Conservation (phyloP, 441 rosid species). For the Populus tomentosa region DNA sequence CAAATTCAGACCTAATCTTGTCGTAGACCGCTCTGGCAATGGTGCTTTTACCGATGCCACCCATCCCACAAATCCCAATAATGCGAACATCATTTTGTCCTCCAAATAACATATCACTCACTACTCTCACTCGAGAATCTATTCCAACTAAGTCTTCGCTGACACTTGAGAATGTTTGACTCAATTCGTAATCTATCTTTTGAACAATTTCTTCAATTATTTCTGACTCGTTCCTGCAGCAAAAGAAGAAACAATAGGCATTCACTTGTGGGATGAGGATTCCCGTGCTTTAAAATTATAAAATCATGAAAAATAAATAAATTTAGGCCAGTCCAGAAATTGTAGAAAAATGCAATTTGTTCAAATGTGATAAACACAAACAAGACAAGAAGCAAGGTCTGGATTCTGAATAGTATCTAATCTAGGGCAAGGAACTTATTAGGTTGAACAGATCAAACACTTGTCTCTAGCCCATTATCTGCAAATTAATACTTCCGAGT, state of each 20-base stretch:
- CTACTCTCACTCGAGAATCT: background rate
- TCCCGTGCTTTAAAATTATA: too few relatives aligned
- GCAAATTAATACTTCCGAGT: too few relatives aligned
- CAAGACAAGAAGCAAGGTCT: too few relatives aligned
- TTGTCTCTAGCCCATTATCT: too few relatives aligned
- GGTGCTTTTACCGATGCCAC: slow-evolving; percentile 14
- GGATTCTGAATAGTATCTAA: too few relatives aligned
- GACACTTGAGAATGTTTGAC: background rate
- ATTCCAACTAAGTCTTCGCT: slow-evolving; percentile 12
- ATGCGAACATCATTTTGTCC: slow-evolving; percentile 5
- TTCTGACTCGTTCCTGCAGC: slow-evolving; percentile 9
- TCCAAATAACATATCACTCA: slow-evolving; percentile 2
- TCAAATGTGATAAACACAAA: background rate
- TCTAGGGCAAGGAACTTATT: too few relatives aligned
- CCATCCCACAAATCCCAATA: slow-evolving; percentile 17
- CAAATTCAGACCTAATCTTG: background rate
- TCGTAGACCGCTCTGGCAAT: slow-evolving; percentile 4
- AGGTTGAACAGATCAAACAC: too few relatives aligned
- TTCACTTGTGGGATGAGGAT: too few relatives aligned
- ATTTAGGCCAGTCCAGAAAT: too few relatives aligned
- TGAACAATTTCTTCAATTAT: background rate
- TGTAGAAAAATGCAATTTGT: too few relatives aligned
- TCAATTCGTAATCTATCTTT: background rate
- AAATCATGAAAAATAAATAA: too few relatives aligned
- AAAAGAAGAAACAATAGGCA: background rate